Evolutionary conservation across 805 yeast species (phyloP).

Genomic region (Yarrowia sp.): DNA sequence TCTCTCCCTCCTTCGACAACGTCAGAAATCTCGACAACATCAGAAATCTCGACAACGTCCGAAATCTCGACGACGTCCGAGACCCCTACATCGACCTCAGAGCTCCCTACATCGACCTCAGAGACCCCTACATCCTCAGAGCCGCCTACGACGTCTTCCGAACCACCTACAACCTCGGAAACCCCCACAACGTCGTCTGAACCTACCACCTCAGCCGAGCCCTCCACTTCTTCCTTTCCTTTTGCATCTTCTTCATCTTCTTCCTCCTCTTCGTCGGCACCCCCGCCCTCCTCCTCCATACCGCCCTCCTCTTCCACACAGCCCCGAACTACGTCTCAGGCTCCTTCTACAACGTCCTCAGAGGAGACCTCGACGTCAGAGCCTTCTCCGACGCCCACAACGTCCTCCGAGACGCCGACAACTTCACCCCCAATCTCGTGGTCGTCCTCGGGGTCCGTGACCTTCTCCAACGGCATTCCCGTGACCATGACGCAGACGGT

Average conservation of each 20-base stretch:
- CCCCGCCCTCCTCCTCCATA: not conserved
- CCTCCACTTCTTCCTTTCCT: not conserved
- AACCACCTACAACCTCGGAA: not conserved
- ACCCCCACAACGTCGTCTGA: not conserved
- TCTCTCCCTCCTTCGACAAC: not conserved
- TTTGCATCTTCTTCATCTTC: not conserved
- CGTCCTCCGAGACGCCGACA: not conserved
- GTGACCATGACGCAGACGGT: constrained; percentile 5
- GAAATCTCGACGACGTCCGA: not conserved
- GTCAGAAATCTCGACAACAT: not conserved
- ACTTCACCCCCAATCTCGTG: constrained; percentile 14
- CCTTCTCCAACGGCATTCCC: constrained; percentile 19
- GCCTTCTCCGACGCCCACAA: not conserved
- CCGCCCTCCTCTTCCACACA: not conserved
- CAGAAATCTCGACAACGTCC: not conserved
- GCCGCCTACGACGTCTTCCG: not conserved
- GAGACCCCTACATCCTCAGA: not conserved
- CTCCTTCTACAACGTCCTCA: not conserved
- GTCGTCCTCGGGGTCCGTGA: constrained; percentile 9
- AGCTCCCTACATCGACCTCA: not conserved
- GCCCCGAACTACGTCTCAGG: not conserved
- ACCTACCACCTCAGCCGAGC: not conserved
- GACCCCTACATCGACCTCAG: not conserved
- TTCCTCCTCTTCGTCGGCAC: not conserved
- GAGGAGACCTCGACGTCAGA: not conserved